Percentiles rank a stretch among this genome's conserved stretches.
Evolutionary conservation across 2,329 filamentous ascomycete species (phyloP).

Genomic region (Epicoccum sorghinum): DNA sequence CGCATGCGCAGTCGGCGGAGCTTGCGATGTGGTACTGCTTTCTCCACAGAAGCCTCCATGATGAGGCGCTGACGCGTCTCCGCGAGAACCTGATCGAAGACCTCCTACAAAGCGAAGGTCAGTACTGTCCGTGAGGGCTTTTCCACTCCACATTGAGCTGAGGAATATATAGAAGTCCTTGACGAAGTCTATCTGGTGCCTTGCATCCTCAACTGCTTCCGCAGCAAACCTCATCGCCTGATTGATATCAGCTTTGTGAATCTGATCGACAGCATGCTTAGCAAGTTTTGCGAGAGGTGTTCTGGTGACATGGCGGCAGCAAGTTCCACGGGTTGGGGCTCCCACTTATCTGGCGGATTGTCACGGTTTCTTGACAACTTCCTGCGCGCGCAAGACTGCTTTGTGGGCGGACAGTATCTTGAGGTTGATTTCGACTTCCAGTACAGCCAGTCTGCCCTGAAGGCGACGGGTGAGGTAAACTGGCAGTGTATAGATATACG

Average conservation of each 20-base stretch:
- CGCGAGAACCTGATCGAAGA: background rate
- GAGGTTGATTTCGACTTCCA: constrained; percentile 21
- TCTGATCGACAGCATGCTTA: constrained; percentile 38
- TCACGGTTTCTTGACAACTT: constrained; percentile 39
- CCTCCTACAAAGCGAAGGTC: background rate
- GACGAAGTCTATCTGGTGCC: constrained; percentile 17
- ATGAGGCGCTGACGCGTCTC: background rate
- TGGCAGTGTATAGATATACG: constrained; percentile 31
- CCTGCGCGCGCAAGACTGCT: constrained; percentile 42
- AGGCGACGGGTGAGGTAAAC: constrained; percentile 24
- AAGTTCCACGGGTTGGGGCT: constrained; percentile 38
- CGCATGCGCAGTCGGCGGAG: constrained; percentile 35
- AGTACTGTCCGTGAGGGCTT: background rate
- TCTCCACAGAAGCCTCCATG: constrained; percentile 16
- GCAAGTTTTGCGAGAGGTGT: constrained; percentile 23
- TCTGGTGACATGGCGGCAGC: background rate
- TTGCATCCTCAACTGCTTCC: constrained; percentile 21
- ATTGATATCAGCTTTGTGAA: constrained; percentile 29
- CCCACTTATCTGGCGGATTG: constrained; percentile 31
- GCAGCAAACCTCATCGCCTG: constrained; percentile 1
- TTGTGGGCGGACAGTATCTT: constrained; percentile 25
- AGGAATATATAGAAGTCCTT: constrained; percentile 7
- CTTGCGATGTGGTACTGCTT: constrained; percentile 40
- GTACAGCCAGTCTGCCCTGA: constrained; percentile 9
- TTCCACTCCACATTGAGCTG: background rate